Evolutionary conservation across 2,329 filamentous ascomycete genomes (phyloP), one percentile per base, ranked within the genome.

Genomic region (Aureobasidium sp.): DNA sequence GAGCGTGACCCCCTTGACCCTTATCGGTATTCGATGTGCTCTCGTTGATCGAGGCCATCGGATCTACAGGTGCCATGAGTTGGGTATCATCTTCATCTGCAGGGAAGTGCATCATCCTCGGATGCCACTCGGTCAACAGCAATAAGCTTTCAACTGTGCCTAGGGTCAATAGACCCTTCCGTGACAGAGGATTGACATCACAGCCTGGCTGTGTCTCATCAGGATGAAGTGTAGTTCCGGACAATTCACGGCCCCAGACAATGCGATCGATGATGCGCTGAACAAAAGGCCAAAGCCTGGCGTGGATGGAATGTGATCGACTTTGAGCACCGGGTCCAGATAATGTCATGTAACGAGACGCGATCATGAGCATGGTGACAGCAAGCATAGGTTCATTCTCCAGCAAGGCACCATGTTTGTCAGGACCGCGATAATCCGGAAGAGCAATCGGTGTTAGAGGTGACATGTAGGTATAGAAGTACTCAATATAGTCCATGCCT

Each of bases 101-200:
- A 3, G 94, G 94, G 70, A 97, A 99, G 73, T 97, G 93, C 64
- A 99, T 81, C 17, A 92, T 92, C 6, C 93, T 86, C 5, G 94
- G 94, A 73, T 97, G 93, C 93, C 94, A 99, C 71, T 99, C 94
- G 1, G 93, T 97, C 48, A 99, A 79, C 29, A 99, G 87, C 80
- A 99, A 86, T 36, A 99, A 78, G 37, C 92, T 95, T 76, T 99
- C 94, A 29, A 99, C 91, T 0, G 93, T 97, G 17, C 94, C 94
- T 3, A 99, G 78, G 0, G 93, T 96, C 59, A 94, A 84, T 59
- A 97, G 78, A 67, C 92, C 94, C 66, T 81, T 83, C 15, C 82
- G 77, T 17, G 78, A 77, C 2, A 81, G 74, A 15, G 81, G 77
- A 74, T 76, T 92, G 71, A 75, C 86, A 82, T 78, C 87, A 79